Base-by-base conservation (phyloP, 352 stramenopile species). In the Pythium folliculosum region DNA sequence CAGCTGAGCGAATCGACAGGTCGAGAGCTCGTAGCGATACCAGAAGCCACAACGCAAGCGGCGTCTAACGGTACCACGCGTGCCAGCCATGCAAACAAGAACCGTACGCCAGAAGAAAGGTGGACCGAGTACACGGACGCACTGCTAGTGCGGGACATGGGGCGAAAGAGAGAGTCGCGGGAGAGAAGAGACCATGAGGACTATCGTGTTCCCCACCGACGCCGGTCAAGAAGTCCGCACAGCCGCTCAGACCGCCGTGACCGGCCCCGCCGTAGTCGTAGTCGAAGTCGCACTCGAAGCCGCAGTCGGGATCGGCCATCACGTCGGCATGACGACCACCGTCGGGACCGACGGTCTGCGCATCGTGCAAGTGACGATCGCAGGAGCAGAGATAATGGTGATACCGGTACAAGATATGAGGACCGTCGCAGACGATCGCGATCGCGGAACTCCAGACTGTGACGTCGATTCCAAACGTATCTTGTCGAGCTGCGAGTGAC, bases 1-100 rank as follows among this genome's bases (percentile, higher is more conserved):
- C 72, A 68, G 0, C 72, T 91, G 25, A 83, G 77, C 61, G 44
- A 84, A 43, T 75, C 79, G 40, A 75, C 60, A 0, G 78, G 76
- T 40, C 67, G 78, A 10, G 67, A 83, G 22, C 64, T 89, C 1
- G 64, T 58, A 14, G 19, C 43, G 23, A 16, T 32, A 22, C 52
- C 49, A 27, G 9, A 17, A 21, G 27, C 27, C 44, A 12, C 35
- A 40, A 49, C 25, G 12, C 23, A n/a, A 53, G 30, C 19, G 22
- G 6, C 27, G 27, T 32, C 27, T 6, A 32, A 32, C 27, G 27
- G 27, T 32, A 32, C 27, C 27, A 32, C 27, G 5, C 3, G 27
- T 32, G 27, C 5, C 27, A 32, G 5, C 27, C 27, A 32, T 32
- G 3, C 27, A 17, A 22, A 10, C 16, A 23, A 25, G 19, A 27